phyloP scores from a whole-genome alignment of 2,329 filamentous ascomycete species.

The Trichophyton rubrum region DNA sequence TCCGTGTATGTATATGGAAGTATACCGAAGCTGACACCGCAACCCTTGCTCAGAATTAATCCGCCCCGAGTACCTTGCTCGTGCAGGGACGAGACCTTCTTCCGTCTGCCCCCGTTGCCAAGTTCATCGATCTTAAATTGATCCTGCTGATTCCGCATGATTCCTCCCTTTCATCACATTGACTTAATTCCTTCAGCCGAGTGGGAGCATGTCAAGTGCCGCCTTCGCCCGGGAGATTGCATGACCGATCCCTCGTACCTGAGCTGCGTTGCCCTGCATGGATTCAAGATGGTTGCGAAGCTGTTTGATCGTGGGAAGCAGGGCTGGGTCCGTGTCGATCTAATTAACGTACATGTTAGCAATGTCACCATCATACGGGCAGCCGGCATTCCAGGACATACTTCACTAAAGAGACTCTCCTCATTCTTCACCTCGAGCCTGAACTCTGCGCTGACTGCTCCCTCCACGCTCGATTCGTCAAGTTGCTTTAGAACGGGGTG shows the following conservation, averaged over 20 bases:
- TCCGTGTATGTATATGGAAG: neutral
- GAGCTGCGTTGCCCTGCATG: conserved; percentile 31
- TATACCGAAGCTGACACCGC: neutral
- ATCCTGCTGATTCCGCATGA: too few species aligned
- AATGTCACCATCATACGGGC: neutral
- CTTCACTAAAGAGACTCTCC: neutral
- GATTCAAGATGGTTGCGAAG: conserved; percentile 33
- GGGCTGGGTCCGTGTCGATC: conserved; percentile 24
- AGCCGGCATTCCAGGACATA: conserved; percentile 12
- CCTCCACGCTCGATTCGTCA: conserved; percentile 15
- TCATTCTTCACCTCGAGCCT: conserved; percentile 12
- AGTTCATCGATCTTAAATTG: neutral
- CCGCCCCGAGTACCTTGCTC: neutral
- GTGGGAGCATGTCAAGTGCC: conserved; percentile 12
- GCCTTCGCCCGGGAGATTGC: conserved; percentile 25
- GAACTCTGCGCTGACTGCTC: conserved; percentile 17
- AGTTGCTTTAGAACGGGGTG: conserved; percentile 30
- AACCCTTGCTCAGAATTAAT: neutral
- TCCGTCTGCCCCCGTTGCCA: neutral
- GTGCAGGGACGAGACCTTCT: neutral
- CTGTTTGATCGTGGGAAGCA: conserved; percentile 27
- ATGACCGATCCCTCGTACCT: conserved; percentile 26
- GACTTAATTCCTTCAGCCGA: conserved; percentile 10
- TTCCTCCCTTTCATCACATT: neutral
- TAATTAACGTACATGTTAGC: neutral